A percentile compares a stretch with the other conserved stretches of the same genome.
phyloP scores from a whole-genome alignment of 2,329 filamentous ascomycete species.

The Pseudomassariella vexata region DNA sequence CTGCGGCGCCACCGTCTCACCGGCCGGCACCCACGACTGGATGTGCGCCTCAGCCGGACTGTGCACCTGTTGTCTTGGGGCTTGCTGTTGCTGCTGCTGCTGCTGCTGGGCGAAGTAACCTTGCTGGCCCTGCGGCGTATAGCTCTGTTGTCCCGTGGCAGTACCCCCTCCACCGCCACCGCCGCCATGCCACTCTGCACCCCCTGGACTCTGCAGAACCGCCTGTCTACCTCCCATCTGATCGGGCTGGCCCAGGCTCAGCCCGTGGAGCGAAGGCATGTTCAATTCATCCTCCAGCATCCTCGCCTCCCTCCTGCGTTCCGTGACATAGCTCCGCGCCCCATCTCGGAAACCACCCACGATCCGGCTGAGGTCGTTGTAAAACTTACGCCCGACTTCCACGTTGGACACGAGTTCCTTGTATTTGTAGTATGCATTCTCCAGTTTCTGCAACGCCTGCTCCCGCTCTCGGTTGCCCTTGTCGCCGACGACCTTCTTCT shows the following conservation, averaged over 20 bases:
- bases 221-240: constrained; percentile 1
- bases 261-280: constrained; percentile 23
- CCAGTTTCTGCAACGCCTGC: constrained; percentile 76
- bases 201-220: no score
- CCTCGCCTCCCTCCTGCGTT: constrained; percentile 74
- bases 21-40: constrained; percentile 47
- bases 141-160: constrained; percentile 1
- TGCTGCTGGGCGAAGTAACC: constrained; percentile 11
- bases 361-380: constrained; percentile 89
- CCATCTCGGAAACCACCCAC: constrained; percentile 73
- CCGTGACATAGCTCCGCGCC: constrained; percentile 72
- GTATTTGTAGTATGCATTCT: constrained; percentile 91
- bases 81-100: constrained; percentile 17
- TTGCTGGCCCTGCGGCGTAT: constrained; percentile 2
- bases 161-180: no score
- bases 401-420: constrained; percentile 92
- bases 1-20: constrained; percentile 44
- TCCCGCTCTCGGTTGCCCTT: constrained; percentile 68
- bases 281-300: constrained; percentile 42
- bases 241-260: constrained; percentile 15
- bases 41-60: constrained; percentile 43
- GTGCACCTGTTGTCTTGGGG: constrained; percentile 18
- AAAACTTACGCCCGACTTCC: constrained; percentile 89
- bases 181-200: no score
- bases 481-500: constrained; percentile 59